These are phyloP conservation scores for Mortierella sp. DNA, from an alignment of 371 early-diverging fungal genomes.

Conservation along the genomic window DNA sequence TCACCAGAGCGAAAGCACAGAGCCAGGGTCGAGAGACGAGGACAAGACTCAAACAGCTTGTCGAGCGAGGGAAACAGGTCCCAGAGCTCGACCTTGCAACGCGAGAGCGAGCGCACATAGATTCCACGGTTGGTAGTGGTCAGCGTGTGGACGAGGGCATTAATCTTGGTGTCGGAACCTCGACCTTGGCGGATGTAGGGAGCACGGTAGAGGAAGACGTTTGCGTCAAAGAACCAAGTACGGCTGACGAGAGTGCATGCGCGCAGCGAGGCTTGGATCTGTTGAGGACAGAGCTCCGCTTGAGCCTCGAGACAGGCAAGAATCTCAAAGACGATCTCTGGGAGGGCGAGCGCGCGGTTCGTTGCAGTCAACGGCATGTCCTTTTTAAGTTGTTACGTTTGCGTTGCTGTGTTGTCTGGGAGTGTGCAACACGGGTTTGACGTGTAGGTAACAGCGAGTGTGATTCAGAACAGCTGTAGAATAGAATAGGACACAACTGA, in stretches of 20 bases:
- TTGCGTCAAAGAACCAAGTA: conserved; percentile 55
- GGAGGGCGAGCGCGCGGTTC: conserved; percentile 45
- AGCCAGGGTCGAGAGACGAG: conserved; percentile 38
- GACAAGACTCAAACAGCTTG: conserved; percentile 33
- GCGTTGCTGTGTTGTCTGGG: background rate
- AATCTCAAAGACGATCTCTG: conserved; percentile 53
- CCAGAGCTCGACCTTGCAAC: conserved; percentile 52
- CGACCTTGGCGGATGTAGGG: conserved; percentile 44
- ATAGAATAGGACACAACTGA: background rate
- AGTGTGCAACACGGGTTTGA: no score
- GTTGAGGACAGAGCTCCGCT: conserved; percentile 38
- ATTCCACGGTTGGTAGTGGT: conserved; percentile 42
- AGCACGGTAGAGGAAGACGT: conserved; percentile 45
- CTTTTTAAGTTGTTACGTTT: background rate
- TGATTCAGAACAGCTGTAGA: background rate
- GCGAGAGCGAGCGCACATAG: conserved; percentile 51
- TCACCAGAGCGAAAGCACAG: conserved; percentile 51
- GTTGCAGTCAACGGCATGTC: conserved; percentile 34
- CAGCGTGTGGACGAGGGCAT: conserved; percentile 43
- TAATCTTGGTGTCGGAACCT: conserved; percentile 38
- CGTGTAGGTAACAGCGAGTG: background rate
- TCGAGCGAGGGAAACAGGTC: conserved; percentile 47
- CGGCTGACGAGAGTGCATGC: conserved; percentile 51
- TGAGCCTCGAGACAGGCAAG: conserved; percentile 50
- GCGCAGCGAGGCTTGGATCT: conserved; percentile 40